These are phyloP conservation scores for Periconia sp. DNA, from an alignment of 2,329 filamentous ascomycete genomes.

Conservation along the genomic window DNA sequence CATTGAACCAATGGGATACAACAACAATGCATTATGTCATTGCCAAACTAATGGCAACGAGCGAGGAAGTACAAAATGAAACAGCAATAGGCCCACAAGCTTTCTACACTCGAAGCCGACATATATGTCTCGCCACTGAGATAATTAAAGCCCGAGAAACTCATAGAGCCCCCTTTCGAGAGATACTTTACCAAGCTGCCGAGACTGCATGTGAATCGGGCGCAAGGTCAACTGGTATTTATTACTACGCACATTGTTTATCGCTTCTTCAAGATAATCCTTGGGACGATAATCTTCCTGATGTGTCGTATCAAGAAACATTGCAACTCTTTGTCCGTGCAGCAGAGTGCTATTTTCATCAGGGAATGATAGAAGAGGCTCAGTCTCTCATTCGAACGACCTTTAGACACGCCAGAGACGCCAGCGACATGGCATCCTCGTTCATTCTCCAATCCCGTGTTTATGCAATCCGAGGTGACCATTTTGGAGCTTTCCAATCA, in stretches of 20 bases:
- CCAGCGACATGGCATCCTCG: conserved; percentile 79
- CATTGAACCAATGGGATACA: conserved; percentile 58
- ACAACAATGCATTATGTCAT: conserved; percentile 83
- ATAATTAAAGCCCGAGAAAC: conserved; percentile 70
- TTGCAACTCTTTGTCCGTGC: conserved; percentile 70
- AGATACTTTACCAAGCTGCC: conserved; percentile 77
- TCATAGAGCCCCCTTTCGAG: conserved; percentile 67
- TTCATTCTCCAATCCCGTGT: conserved; percentile 83
- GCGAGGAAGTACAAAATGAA: conserved; percentile 60
- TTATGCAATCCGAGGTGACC: conserved; percentile 72
- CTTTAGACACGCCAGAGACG: conserved; percentile 68
- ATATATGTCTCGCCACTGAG: conserved; percentile 76
- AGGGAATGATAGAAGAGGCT: conserved; percentile 70
- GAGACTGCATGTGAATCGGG: conserved; percentile 79
- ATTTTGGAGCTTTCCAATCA: conserved; percentile 66
- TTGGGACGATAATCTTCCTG: conserved; percentile 69
- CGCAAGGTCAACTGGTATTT: conserved; percentile 77
- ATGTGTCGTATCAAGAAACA: conserved; percentile 85
- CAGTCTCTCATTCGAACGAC: conserved; percentile 69
- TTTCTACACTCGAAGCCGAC: conserved; percentile 74
- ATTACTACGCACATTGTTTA: conserved; percentile 78
- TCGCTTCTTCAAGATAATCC: conserved; percentile 76
- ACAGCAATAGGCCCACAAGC: conserved; percentile 50
- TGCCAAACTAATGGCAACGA: conserved; percentile 76
- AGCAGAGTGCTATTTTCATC: conserved; percentile 80